Base-by-base conservation (phyloP, 192 early-diverging fungal species). In the Coemansia sp. region DNA sequence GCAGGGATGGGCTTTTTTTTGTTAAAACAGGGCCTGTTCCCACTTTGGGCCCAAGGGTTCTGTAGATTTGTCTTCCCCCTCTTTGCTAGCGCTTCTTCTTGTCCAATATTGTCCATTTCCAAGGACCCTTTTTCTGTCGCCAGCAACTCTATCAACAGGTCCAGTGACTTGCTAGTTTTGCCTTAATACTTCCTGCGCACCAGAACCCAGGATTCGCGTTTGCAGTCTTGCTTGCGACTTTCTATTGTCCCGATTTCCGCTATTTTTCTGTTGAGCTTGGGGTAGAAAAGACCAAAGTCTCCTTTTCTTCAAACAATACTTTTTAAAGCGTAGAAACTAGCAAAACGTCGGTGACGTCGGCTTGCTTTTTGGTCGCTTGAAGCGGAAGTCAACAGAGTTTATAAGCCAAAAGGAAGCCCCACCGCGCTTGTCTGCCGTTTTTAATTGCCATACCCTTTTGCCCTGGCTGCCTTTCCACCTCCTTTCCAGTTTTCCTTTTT, bases 221-320 rank as follows among this genome's bases (percentile, higher is more conserved):
- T n/a, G 40, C 40, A 44, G 40, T n/a, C 15, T 9, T 44, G 40
- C 40, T n/a, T n/a, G 15, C 40, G 15, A 15, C 15, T 44, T 44
- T 44, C 40, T 44, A 52, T 52, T 52, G 50, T 52, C 50, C 50
- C 50, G 26, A 52, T 52, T 22, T 52, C 50, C 21, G 40, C 40
- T 26, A 51, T 22, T 52, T 52, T 52, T 52, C 22, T 20, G 49
- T 51, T 51, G 40, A 44, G 40, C 40, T 12, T 44, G 40, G 40
- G 40, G 40, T 44, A 44, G 40, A 44, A 44, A 44, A 44, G 15
- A 44, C 14, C 11, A 44, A 44, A n/a, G 40, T 44, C 40, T 44
- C 40, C 40, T 44, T 44, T 44, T 44, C 10, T 44, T 44, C 40
- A 44, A 44, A 44, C 14, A n/a, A 15, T 15, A 15, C 40, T 15